Evolutionary conservation across 2,329 filamentous ascomycete genomes (phyloP).

Genomic region (Aspergillus phoenicis): DNA sequence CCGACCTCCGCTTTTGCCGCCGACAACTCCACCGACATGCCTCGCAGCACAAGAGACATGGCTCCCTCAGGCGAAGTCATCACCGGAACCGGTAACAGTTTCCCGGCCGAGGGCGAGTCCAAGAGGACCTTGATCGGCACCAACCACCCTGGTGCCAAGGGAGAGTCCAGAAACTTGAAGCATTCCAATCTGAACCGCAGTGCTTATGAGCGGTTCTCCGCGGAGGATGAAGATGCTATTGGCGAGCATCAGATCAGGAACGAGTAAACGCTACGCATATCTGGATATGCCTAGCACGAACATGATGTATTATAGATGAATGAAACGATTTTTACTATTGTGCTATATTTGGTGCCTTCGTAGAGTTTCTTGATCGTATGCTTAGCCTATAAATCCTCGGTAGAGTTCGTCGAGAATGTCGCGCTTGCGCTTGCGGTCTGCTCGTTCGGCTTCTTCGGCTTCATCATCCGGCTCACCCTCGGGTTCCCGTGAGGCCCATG

Average conservation of each 20-base stretch:
- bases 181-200: slow-evolving; percentile 42
- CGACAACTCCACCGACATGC: slow-evolving; percentile 53
- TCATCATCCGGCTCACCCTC: slow-evolving; percentile 51
- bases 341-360: neutral
- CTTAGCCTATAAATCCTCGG: slow-evolving; percentile 63
- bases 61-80: slow-evolving; percentile 41
- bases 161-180: slow-evolving; percentile 42
- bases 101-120: slow-evolving; percentile 42
- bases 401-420: slow-evolving; percentile 81
- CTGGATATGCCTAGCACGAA: neutral
- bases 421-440: slow-evolving; percentile 66
- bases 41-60: slow-evolving; percentile 41
- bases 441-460: slow-evolving; percentile 53
- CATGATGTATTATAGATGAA: slow-evolving; percentile 4
- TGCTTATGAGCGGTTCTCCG: slow-evolving; percentile 41
- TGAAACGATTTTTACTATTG: neutral
- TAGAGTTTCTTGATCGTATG: neutral
- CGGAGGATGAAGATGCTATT: slow-evolving; percentile 39
- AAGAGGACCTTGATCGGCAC: slow-evolving; percentile 34
- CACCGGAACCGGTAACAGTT: slow-evolving; percentile 44
- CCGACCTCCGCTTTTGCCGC: slow-evolving; percentile 46
- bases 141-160: slow-evolving; percentile 42
- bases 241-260: slow-evolving; percentile 34
- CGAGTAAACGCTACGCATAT: slow-evolving; percentile 9
- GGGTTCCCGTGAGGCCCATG: slow-evolving; percentile 68